Evolutionary conservation across 345 rosid genomes (phyloP).

Genomic region (Eucalyptus albens): DNA sequence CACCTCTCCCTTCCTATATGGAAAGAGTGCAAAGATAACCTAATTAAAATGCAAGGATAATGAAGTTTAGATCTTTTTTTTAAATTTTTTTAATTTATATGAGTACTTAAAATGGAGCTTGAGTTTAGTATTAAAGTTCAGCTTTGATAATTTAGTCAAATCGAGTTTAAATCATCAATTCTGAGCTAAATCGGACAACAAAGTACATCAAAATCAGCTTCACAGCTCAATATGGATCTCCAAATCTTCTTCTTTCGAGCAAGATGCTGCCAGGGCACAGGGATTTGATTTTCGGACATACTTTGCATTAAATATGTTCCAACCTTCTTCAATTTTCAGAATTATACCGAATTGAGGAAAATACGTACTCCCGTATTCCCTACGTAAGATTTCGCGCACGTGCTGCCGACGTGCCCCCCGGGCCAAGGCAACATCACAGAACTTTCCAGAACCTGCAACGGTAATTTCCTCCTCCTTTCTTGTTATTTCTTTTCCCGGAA

Average conservation of each 20-base stretch:
- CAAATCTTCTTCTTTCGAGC: not conserved
- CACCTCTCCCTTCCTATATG: rapidly evolving
- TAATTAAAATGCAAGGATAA: not conserved
- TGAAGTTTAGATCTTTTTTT: rapidly evolving
- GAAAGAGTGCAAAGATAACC: too few species aligned
- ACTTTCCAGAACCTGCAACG: not conserved
- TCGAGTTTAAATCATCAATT: not conserved
- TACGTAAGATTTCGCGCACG: not conserved
- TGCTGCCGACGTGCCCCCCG: not conserved
- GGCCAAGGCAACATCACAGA: not conserved
- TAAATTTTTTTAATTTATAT: not conserved
- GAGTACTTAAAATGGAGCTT: not conserved
- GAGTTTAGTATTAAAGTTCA: not conserved
- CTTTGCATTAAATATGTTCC: not conserved
- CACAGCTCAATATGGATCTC: not conserved
- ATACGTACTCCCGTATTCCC: not conserved
- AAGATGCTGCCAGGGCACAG: too few species aligned
- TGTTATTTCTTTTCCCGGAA: not conserved
- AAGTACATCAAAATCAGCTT: not conserved
- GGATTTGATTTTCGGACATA: rapidly evolving
- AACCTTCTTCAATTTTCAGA: not conserved
- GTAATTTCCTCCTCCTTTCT: not conserved
- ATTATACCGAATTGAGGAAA: not conserved
- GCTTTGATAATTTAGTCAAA: not conserved
- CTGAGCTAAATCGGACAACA: not conserved